Conservation (phyloP, 1,139 yeast species). For the Suhomyces chickasaworum region DNA sequence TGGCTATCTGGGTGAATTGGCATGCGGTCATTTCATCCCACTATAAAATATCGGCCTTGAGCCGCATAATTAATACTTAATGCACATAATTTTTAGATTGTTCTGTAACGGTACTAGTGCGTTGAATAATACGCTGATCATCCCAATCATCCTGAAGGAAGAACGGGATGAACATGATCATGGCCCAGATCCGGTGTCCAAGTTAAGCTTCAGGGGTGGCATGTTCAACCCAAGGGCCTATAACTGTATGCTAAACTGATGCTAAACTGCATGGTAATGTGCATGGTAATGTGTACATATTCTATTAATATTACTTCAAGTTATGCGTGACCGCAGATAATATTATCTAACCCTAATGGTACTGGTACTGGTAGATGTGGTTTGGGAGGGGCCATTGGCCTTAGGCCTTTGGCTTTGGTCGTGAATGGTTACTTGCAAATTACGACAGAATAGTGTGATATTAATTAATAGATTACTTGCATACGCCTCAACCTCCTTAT, state of each 20-base stretch:
- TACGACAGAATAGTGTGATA: no score
- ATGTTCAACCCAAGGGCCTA: no score
- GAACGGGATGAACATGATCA: no score
- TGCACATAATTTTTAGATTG: conserved; percentile 1
- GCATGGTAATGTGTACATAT: background rate
- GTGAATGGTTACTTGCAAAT: no score
- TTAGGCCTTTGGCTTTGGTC: no score
- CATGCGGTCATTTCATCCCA: background rate
- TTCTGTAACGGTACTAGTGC: conserved; percentile 1
- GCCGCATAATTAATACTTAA: conserved; percentile 4
- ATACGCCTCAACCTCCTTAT: background rate
- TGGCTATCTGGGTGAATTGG: background rate
- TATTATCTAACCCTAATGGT: no score
- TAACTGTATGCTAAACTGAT: no score
- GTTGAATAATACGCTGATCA: background rate
- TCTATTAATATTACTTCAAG: background rate
- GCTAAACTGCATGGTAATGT: no score
- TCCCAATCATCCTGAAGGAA: no score
- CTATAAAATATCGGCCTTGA: background rate
- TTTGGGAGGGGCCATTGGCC: background rate
- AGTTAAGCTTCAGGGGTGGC: conserved; percentile 1
- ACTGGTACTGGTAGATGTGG: no score
- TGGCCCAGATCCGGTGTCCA: no score
- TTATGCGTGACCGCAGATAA: background rate
- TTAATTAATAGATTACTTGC: background rate